Evolutionary conservation across 192 early-diverging fungal species (phyloP).

Genomic region (Linnemannia schmuckeri): DNA sequence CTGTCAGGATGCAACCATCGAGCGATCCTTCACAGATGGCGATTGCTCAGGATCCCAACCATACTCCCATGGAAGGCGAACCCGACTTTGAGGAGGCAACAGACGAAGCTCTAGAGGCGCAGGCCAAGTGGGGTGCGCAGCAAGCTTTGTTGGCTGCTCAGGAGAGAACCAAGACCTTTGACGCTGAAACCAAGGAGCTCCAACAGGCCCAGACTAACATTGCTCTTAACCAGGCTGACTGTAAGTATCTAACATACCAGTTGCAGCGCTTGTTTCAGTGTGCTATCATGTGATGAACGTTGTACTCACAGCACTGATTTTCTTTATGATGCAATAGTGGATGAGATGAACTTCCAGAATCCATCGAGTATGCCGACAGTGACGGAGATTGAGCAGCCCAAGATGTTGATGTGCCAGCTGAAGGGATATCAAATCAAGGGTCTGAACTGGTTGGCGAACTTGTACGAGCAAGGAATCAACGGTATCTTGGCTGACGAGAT

Average conservation of each 20-base stretch:
- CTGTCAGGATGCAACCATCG: conserved; percentile 33
- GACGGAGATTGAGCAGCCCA: conserved; percentile 83
- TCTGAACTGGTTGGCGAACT: conserved; percentile 86
- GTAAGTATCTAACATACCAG: conserved; percentile 40
- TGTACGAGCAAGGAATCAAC: conserved; percentile 92
- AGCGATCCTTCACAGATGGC: conserved; percentile 20
- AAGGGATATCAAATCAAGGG: conserved; percentile 89
- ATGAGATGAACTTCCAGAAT: conserved; percentile 90
- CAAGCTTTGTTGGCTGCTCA: conserved; percentile 81
- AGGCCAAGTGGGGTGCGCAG: conserved; percentile 81
- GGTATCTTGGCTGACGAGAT: conserved; percentile 93
- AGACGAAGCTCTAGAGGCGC: conserved; percentile 75
- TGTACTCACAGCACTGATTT: background rate
- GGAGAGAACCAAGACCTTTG: conserved; percentile 77
- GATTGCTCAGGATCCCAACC: conserved; percentile 47
- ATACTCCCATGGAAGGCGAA: conserved; percentile 50
- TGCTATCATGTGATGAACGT: background rate
- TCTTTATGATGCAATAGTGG: conserved; percentile 58
- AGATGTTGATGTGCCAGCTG: conserved; percentile 87
- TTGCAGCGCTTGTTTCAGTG: background rate
- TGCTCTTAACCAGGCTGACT: conserved; percentile 58
- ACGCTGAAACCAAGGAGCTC: conserved; percentile 61
- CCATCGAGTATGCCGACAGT: conserved; percentile 79
- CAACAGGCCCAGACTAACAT: conserved; percentile 54
- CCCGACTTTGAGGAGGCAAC: conserved; percentile 65